Evolutionary conservation across 2,329 filamentous ascomycete genomes (phyloP), one percentile per base, ranked within the genome.

Genomic region (Ophiostoma pallidulum): DNA sequence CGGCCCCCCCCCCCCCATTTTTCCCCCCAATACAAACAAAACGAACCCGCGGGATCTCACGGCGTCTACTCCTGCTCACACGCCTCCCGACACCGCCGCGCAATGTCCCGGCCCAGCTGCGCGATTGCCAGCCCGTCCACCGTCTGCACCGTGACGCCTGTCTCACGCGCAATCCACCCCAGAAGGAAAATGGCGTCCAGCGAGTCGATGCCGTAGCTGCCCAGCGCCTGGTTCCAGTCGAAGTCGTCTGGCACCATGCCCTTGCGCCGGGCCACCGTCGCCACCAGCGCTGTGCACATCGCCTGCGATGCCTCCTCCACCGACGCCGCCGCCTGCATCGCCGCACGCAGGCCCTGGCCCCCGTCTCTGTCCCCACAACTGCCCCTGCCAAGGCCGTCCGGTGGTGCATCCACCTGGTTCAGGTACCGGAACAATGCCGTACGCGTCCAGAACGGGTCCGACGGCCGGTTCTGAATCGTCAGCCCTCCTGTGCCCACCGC

Each of bases 401-500:
- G 52, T 1, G 65, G 66, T 52, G 71, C 60, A 55, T 77, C 74
- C 4, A 77, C 60, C 20, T 68, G 57, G 50, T 71, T 71, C 38
- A 78, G 65, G 45, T 69, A 65, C 2, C 66, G 60, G 49, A 73
- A 77, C 32, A 75, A 60, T 0, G 72, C 66, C 0, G 71, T 71
- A 6, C 66, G 67, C 9, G 70, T 65, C 73, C 74, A 78, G 58
- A 75, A 78, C 1, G 74, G 72, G 50, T 77, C 74, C 0, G 67
- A 63, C 0, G 71, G 69, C 45, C 68, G 62, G 57, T 75, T 77
- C 54, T 78, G 75, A 5, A 60, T 59, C 12, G 74, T 66, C 14
- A 77, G 63, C 0, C 75, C 75, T 16, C 75, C 75, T 1, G 74
- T 77, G 10, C 74, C 74, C 12, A 76, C 68, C 7, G 73, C 72